phyloP scores from a whole-genome alignment of 192 early-diverging fungal species.

The Paraglomus occultum region DNA sequence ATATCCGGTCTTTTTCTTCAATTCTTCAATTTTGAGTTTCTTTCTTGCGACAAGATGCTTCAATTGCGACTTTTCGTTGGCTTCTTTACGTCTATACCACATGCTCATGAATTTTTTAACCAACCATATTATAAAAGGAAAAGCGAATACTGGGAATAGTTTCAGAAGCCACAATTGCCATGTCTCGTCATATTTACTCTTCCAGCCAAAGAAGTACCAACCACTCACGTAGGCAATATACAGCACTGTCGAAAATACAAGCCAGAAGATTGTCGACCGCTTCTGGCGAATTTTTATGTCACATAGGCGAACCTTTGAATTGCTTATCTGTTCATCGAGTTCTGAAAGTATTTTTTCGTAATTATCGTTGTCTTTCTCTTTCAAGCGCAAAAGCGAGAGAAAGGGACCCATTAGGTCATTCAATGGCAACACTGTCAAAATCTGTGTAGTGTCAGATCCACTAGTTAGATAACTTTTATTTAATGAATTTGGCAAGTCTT shows the following conservation, averaged over 20 bases:
- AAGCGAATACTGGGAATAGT: conserved; percentile 42
- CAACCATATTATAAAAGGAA: conserved; percentile 41
- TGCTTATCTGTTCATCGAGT: conserved; percentile 63
- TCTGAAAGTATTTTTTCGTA: conserved; percentile 57
- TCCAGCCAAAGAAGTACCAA: conserved; percentile 51
- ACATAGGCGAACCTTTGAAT: conserved; percentile 59
- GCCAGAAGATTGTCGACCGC: conserved; percentile 50
- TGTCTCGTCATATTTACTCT: conserved; percentile 38
- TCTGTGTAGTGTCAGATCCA: too few relatives aligned
- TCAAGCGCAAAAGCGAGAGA: conserved; percentile 9
- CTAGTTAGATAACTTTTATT: too few relatives aligned
- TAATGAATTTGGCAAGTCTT: too few relatives aligned
- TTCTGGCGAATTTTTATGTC: conserved; percentile 65
- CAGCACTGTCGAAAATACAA: conserved; percentile 54
- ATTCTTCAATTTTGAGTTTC: conserved; percentile 81
- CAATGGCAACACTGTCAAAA: too few relatives aligned
- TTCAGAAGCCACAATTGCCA: conserved; percentile 48
- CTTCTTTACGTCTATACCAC: conserved; percentile 49
- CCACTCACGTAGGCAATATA: conserved; percentile 54
- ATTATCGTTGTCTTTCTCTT: conserved; percentile 33
- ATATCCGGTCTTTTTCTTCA: conserved; percentile 94
- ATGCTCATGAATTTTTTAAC: conserved; percentile 42
- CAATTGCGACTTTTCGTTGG: conserved; percentile 50
- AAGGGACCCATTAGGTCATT: too few relatives aligned
- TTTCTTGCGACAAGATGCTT: conserved; percentile 50